Evolutionary conservation across 176 grass and related monocot species (phyloP).

Genomic region (Triticum timopheevii): DNA sequence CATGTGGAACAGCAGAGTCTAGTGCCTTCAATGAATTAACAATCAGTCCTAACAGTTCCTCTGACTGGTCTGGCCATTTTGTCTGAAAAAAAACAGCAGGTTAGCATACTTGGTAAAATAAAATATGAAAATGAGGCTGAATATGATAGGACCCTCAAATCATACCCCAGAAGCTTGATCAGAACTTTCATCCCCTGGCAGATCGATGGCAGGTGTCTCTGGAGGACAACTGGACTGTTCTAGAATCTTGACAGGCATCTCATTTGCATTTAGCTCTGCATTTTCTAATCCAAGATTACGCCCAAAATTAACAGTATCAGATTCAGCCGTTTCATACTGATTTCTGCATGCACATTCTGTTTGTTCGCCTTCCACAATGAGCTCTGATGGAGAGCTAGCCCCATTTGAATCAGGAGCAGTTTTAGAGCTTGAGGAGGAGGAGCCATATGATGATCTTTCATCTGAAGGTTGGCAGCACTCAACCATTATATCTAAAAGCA

Average conservation of each 20-base stretch:
- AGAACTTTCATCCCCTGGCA: conserved; percentile 47
- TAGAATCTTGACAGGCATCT: conserved; percentile 34
- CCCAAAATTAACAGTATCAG: conserved; percentile 37
- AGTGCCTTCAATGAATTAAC: conserved; percentile 76
- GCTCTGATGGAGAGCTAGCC: conserved; percentile 54
- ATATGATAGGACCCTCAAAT: conserved; percentile 22
- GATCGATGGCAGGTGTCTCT: conserved; percentile 45
- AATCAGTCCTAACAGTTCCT: conserved; percentile 86
- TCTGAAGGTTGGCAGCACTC: conserved; percentile 89
- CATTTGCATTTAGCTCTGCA: conserved; percentile 43
- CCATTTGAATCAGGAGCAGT: conserved; percentile 59
- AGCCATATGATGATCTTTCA: conserved; percentile 55
- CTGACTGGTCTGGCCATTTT: conserved; percentile 90
- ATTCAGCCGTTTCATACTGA: conserved; percentile 37
- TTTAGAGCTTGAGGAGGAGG: conserved; percentile 57
- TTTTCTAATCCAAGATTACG: conserved; percentile 33
- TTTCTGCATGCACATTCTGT: conserved; percentile 44
- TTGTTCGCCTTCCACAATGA: conserved; percentile 43
- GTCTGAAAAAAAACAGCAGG: conserved; percentile 46
- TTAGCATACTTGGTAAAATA: conserved; percentile 34
- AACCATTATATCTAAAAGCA: conserved; percentile 97
- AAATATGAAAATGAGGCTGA: conserved; percentile 14
- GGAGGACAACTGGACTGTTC: conserved; percentile 45
- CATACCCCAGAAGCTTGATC: conserved; percentile 51
- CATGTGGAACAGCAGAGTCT: conserved; percentile 72